Evolutionary conservation across 2,329 filamentous ascomycete species (phyloP).

Genomic region (Malbranchea cinnamomea): DNA sequence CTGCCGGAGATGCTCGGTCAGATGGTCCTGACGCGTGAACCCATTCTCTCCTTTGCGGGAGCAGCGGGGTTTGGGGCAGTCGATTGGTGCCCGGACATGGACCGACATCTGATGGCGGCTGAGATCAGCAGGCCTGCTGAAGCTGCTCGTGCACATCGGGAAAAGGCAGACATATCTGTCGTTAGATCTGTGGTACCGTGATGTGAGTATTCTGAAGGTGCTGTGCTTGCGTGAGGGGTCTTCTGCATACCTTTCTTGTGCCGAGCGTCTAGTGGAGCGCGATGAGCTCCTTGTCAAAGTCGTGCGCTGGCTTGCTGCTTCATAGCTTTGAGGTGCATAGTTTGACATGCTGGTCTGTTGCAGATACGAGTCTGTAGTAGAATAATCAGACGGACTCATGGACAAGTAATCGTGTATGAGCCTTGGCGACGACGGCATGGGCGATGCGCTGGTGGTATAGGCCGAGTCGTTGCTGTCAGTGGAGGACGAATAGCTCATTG

Average conservation of each 20-base stretch:
- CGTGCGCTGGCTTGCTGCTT: neutral
- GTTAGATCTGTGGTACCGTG: slow-evolving; percentile 5
- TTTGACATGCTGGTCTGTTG: no score
- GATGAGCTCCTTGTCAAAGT: no score
- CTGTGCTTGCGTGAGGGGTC: no score
- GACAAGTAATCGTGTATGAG: no score
- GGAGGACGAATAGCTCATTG: slow-evolving; percentile 11
- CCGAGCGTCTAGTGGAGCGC: slow-evolving; percentile 1
- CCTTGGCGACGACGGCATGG: no score
- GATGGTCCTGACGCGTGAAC: slow-evolving; percentile 43
- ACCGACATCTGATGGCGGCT: slow-evolving; percentile 34
- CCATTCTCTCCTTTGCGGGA: slow-evolving; percentile 33
- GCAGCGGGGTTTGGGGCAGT: slow-evolving; percentile 32
- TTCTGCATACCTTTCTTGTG: slow-evolving; percentile 2
- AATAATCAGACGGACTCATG: no score
- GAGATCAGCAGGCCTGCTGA: slow-evolving; percentile 34
- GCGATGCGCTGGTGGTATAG: no score
- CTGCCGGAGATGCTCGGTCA: slow-evolving; percentile 41
- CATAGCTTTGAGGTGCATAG: no score
- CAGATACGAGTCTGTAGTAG: no score
- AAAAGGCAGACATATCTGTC: slow-evolving; percentile 13
- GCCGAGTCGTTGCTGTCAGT: slow-evolving; percentile 11
- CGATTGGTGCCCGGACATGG: slow-evolving; percentile 28
- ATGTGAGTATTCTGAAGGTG: neutral
- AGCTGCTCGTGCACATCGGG: slow-evolving; percentile 17